Evolutionary conservation across 2,329 filamentous ascomycete species (phyloP).

Genomic region (Sporothrix globosa): DNA sequence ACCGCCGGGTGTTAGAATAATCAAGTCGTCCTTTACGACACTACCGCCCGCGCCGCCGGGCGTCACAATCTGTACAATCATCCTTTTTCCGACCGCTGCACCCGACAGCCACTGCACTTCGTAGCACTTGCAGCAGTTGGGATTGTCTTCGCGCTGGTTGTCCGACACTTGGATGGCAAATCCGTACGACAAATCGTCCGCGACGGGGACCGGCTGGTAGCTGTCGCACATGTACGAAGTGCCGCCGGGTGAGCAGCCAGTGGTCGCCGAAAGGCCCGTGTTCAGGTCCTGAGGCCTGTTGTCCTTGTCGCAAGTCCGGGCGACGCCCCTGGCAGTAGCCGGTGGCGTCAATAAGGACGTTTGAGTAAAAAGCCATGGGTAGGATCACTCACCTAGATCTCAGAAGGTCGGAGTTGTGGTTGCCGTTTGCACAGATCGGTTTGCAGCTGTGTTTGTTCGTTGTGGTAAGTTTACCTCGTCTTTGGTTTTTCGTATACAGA

Average conservation of each 20-base stretch:
- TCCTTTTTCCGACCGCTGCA: conserved; percentile 36
- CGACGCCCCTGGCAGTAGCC: not conserved
- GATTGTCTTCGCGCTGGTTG: conserved; percentile 34
- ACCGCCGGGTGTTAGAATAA: not conserved
- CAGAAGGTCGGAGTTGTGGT: not conserved
- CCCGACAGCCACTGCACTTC: conserved; percentile 37
- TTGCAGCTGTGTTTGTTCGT: not conserved
- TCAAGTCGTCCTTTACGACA: not conserved
- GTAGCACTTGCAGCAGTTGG: conserved; percentile 39
- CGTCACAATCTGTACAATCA: conserved; percentile 22
- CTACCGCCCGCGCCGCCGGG: not conserved
- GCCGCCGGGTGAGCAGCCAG: not conserved
- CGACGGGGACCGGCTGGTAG: conserved; percentile 28
- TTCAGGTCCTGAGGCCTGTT: not conserved
- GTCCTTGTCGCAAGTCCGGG: not conserved
- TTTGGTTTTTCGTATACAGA: not conserved
- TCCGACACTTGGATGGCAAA: conserved; percentile 37
- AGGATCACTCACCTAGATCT: not conserved
- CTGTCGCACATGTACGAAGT: not conserved
- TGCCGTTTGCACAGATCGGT: conserved; percentile 1
- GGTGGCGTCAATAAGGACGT: not conserved
- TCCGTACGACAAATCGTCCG: conserved; percentile 37
- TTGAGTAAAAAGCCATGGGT: not conserved
- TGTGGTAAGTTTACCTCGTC: not conserved
- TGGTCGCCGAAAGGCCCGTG: not conserved